phyloP scores from a whole-genome alignment of 257 asterid genomes.

The Nicotiana tabacum region DNA sequence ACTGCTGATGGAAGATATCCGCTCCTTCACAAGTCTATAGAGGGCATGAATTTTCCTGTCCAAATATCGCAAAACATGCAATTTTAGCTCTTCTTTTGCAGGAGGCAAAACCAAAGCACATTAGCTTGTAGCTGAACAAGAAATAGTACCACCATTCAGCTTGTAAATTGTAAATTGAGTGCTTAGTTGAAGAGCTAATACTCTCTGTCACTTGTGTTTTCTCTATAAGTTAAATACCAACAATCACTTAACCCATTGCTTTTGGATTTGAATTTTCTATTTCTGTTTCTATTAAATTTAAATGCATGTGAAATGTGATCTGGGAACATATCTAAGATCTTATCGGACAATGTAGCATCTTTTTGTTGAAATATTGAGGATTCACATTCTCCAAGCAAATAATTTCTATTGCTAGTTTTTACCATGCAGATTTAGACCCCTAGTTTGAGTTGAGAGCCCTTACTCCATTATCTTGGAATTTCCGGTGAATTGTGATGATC shows the following conservation, averaged over 20 bases:
- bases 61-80: not conserved
- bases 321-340: not conserved
- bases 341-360: not conserved
- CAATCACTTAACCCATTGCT: not conserved
- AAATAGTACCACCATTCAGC: not conserved
- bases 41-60: not conserved
- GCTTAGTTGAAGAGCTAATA: not conserved
- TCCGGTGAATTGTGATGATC: not conserved
- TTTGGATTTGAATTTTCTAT: not conserved
- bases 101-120: not conserved
- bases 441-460: not conserved
- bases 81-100: not conserved
- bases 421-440: not conserved
- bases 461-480: not conserved
- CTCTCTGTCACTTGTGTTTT: not conserved
- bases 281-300: not conserved
- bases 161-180: not conserved
- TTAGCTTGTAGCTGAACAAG: not conserved
- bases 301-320: not conserved
- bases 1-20: too few relatives aligned
- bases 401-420: not conserved
- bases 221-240: not conserved
- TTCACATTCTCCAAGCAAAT: not conserved
- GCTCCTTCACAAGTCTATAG: not conserved
- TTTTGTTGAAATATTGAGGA: not conserved